Conservation (phyloP, 495 filamentous ascomycete species). For the Aspergillus indologenus region DNA sequence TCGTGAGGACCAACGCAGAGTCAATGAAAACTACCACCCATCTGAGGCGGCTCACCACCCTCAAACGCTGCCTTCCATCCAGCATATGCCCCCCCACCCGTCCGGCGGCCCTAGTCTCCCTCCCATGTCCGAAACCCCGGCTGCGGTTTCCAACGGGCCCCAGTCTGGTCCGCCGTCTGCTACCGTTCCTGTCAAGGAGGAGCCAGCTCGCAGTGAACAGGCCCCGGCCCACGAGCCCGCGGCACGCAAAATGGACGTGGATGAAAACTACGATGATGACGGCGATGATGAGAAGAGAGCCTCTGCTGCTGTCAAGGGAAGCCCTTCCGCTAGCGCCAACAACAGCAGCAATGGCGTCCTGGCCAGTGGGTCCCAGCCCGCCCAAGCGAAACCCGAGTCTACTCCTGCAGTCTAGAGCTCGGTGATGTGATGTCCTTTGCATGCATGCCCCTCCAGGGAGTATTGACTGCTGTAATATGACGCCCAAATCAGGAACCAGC, state of each 20-base stretch:
- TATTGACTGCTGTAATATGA: slow-evolving; percentile 1
- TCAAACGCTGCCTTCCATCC: slow-evolving; percentile 66
- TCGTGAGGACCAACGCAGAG: slow-evolving; percentile 64
- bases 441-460: neutral
- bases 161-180: slow-evolving; percentile 46
- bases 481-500: slow-evolving; percentile 1
- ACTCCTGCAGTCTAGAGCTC: slow-evolving; percentile 22
- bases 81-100: slow-evolving; percentile 63
- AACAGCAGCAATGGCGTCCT: slow-evolving; percentile 31
- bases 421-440: neutral
- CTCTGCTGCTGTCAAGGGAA: slow-evolving; percentile 35
- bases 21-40: slow-evolving; percentile 77
- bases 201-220: slow-evolving; percentile 50
- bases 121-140: slow-evolving; percentile 54
- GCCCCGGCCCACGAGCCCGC: slow-evolving; percentile 71
- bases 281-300: slow-evolving; percentile 75
- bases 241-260: slow-evolving; percentile 91
- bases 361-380: slow-evolving; percentile 27
- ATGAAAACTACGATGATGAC: slow-evolving; percentile 94
- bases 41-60: slow-evolving; percentile 90
- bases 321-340: slow-evolving; percentile 33
- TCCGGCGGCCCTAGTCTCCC: slow-evolving; percentile 46
- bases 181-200: slow-evolving; percentile 44
- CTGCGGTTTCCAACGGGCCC: slow-evolving; percentile 59
- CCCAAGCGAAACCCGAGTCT: slow-evolving; percentile 36